These are phyloP conservation scores for Anisodus acutangulus DNA, from an alignment of 257 asterid genomes.

Conservation along the genomic window DNA sequence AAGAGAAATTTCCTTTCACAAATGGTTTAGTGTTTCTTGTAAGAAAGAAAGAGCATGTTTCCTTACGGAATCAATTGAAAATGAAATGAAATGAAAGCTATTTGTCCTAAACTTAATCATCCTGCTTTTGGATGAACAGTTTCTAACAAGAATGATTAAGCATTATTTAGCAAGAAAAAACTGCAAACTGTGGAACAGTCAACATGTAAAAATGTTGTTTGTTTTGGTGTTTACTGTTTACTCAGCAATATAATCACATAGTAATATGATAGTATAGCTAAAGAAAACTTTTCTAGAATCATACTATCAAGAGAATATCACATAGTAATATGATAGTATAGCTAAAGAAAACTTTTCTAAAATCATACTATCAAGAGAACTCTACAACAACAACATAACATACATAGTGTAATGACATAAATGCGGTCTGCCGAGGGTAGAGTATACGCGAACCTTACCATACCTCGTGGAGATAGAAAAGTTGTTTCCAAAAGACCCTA, in stretches of 20 bases:
- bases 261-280: background rate
- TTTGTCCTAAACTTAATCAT: background rate
- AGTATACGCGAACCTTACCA: too few relatives aligned
- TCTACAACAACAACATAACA: background rate
- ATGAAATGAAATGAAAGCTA: constrained; percentile 15
- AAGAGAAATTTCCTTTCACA: constrained; percentile 6
- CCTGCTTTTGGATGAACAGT: background rate
- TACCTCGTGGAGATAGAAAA: too few relatives aligned
- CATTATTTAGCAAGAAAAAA: background rate
- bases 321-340: background rate
- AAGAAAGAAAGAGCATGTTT: constrained; percentile 19
- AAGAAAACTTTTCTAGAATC: background rate
- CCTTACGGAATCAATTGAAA: constrained; percentile 26
- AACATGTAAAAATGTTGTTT: background rate
- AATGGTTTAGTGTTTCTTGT: background rate
- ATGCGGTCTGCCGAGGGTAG: too few relatives aligned
- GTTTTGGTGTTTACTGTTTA: background rate
- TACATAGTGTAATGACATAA: too few relatives aligned
- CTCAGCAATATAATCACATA: background rate
- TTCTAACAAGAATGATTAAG: background rate
- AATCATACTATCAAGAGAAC: background rate
- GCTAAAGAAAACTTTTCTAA: background rate
- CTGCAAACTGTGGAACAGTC: background rate
- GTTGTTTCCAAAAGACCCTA: too few relatives aligned
- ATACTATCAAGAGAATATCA: background rate